Conservation (phyloP, 1,284 basidiomycete species). For the Anthracocystis walkeri region DNA sequence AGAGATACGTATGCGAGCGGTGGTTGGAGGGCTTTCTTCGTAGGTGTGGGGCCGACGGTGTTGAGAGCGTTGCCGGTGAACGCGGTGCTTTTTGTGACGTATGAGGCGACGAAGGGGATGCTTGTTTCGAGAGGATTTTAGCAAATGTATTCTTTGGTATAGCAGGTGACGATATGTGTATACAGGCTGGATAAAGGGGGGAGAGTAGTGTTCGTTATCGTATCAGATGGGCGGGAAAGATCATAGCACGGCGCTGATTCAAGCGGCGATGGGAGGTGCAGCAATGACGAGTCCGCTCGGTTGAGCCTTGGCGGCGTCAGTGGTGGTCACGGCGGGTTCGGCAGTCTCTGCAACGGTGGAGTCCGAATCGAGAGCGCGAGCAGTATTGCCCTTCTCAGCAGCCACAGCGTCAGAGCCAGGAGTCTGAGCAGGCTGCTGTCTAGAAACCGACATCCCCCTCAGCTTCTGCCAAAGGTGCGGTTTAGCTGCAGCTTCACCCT, state of each 20-base stretch:
- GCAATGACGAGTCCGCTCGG: background rate
- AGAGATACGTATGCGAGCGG: slow-evolving; percentile 41
- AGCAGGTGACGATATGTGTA: background rate
- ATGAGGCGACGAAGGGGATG: slow-evolving; percentile 41
- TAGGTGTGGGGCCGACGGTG: slow-evolving; percentile 58
- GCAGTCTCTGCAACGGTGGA: slow-evolving; percentile 8
- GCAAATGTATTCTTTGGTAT: slow-evolving; percentile 8
- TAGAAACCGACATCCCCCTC: slow-evolving; percentile 15
- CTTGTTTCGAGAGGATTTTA: slow-evolving; percentile 32
- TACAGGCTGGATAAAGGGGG: background rate
- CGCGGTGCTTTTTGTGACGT: slow-evolving; percentile 58
- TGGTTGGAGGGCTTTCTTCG: slow-evolving; percentile 56
- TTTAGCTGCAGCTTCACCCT: background rate
- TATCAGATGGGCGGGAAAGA: background rate
- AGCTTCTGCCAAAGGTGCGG: slow-evolving; percentile 27
- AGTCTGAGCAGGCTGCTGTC: slow-evolving; percentile 9
- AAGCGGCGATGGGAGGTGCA: slow-evolving; percentile 12
- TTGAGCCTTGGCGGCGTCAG: slow-evolving; percentile 4
- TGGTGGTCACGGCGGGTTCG: background rate
- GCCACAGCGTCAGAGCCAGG: background rate
- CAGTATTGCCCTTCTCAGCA: background rate
- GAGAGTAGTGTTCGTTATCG: background rate
- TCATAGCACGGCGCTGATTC: background rate
- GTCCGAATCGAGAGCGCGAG: slow-evolving; percentile 8
- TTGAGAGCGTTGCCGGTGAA: slow-evolving; percentile 61